Evolutionary conservation across 2,329 filamentous ascomycete genomes (phyloP), one percentile per base, ranked within the genome.

Genomic region (Waltergamsia citrina): DNA sequence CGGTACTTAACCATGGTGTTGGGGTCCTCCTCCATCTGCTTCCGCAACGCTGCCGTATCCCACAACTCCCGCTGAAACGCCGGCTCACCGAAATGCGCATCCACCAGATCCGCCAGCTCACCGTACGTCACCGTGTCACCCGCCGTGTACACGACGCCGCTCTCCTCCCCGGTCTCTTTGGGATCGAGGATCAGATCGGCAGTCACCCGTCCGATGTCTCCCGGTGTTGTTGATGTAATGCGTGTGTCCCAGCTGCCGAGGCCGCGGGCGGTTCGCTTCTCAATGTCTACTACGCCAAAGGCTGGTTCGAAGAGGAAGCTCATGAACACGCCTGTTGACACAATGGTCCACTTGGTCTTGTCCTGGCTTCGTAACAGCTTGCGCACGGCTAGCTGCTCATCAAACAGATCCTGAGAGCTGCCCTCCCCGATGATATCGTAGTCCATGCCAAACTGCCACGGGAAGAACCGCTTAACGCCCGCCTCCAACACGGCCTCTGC

Each of bases 381-480:
- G 10, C 78, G 53, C 18, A 82, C 77, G 34, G 65, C 63, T 0
- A 78, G 57, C 56, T 83, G 78, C 60, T 82, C 79, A 38, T 78
- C 77, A 43, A 84, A 85, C 11, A 85, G 47, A 22, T 75, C 69
- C 51, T 82, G 78, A 28, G 70, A 60, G 18, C 69, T 73, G 0
- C 70, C 69, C 1, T 58, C 51, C 0, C 77, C 76, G 12, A 83
- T 72, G 19, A 59, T 49, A 37, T 85, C 78, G 53, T 85, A 85
- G 48, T 85, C 76, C 17, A 83, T 71, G 1, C 81, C 81, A 49
- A 78, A 85, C 51, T 85, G 80, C 81, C 81, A 85, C 1, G 81
- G 80, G 14, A 85, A 65, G 47, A 69, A 85, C 1, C 70, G 57
- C 11, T 53, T 43, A 0, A 69, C 64, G 0, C 57, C 52, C 0